These are phyloP conservation scores for Saccharomycopsis sp. DNA, from an alignment of 805 yeast genomes.

Conservation along the genomic window DNA sequence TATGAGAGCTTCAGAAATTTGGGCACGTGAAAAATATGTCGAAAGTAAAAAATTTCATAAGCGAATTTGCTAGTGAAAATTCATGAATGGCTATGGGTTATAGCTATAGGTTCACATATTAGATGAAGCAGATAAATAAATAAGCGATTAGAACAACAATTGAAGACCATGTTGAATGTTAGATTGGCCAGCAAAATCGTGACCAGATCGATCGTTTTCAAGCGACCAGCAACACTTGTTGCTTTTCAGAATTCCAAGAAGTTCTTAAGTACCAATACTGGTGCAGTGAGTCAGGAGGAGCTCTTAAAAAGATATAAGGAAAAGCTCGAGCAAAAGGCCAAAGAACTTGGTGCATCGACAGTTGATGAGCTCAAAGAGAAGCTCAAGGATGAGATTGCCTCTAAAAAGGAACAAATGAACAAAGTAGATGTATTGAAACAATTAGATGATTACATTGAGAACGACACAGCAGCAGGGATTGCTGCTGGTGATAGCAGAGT, in stretches of 20 bases:
- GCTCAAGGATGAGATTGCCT: constrained; percentile 54
- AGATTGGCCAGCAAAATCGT: not conserved
- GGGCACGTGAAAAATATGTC: no score
- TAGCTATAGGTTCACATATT: no score
- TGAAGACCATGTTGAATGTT: not conserved
- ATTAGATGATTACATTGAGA: constrained; percentile 42
- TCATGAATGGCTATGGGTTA: no score
- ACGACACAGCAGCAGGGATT: constrained; percentile 22
- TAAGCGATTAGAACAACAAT: no score
- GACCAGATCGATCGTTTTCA: not conserved
- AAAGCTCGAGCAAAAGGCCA: constrained; percentile 34
- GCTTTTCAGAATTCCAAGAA: not conserved
- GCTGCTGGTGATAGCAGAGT: constrained; percentile 25
- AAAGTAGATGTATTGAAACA: constrained; percentile 65
- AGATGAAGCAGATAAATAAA: no score
- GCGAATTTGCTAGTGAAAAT: no score
- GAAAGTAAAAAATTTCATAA: no score
- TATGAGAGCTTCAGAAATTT: no score
- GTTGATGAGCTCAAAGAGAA: constrained; percentile 57
- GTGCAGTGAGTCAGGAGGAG: not conserved
- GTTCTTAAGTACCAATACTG: not conserved
- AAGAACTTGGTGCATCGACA: constrained; percentile 36
- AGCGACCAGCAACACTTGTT: not conserved
- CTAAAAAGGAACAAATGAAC: constrained; percentile 48
- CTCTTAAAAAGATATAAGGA: constrained; percentile 27